phyloP scores from a whole-genome alignment of 2,329 filamentous ascomycete genomes.

The Paramyrothecium roridum region DNA sequence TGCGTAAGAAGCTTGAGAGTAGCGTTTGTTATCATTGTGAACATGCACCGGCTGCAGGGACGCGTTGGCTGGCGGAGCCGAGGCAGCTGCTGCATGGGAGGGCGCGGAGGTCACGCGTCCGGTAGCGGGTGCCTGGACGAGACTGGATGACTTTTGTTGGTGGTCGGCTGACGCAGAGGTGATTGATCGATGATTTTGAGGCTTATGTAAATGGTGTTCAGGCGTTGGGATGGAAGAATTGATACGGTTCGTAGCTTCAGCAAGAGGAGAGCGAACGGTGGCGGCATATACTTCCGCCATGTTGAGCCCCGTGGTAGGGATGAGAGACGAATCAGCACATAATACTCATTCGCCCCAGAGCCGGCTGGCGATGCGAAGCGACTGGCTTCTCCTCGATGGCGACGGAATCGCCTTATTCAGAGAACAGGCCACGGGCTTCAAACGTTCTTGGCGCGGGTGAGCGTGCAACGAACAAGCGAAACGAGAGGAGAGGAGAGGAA shows the following conservation, averaged over 20 bases:
- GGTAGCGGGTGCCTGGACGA: conserved; percentile 2
- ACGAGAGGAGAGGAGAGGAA: conserved; percentile 2
- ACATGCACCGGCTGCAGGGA: conserved; percentile 19
- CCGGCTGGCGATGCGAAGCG: conserved; percentile 3
- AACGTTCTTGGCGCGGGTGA: conserved; percentile 6
- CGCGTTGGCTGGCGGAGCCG: conserved; percentile 13
- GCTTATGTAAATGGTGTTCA: conserved; percentile 24
- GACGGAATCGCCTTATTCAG: too few relatives aligned
- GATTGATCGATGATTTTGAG: conserved; percentile 20
- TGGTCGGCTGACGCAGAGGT: conserved; percentile 8
- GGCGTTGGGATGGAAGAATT: conserved; percentile 34
- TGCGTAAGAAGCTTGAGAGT: conserved; percentile 38
- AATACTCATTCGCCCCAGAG: conserved; percentile 15
- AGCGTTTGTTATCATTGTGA: conserved; percentile 30
- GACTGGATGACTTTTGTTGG: neutral
- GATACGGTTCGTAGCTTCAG: conserved; percentile 44
- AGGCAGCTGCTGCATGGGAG: neutral
- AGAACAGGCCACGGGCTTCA: too few relatives aligned
- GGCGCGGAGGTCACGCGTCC: conserved; percentile 1
- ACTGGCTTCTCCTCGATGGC: neutral
- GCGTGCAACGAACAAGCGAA: conserved; percentile 5
- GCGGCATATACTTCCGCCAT: conserved; percentile 10
- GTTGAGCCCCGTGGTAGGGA: conserved; percentile 12
- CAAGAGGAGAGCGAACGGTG: conserved; percentile 34
- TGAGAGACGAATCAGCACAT: conserved; percentile 28